Evolutionary conservation across 495 filamentous ascomycete species (phyloP).

Genomic region (Coniosporium apollinis): DNA sequence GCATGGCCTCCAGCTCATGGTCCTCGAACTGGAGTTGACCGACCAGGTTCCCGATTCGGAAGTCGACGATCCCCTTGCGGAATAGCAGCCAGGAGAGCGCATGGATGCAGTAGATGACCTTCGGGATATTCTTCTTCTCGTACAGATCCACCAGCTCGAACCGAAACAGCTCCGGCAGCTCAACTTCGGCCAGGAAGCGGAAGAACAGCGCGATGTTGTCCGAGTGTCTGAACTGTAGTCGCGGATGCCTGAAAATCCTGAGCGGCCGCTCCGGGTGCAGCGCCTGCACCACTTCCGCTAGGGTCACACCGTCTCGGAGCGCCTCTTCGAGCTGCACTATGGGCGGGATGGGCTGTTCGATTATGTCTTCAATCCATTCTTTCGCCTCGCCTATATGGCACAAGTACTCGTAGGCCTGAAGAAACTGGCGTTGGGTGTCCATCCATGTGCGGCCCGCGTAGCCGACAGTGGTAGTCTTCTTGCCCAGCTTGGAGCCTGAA

Average conservation of each 20-base stretch:
- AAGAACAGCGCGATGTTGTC: constrained; percentile 96
- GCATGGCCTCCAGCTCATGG: constrained; percentile 89
- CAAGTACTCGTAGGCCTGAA: constrained; percentile 96
- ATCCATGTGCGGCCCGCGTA: constrained; percentile 93
- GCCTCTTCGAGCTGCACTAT: constrained; percentile 96
- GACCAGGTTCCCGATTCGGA: constrained; percentile 95
- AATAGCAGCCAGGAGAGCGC: constrained; percentile 90
- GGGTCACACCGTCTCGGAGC: constrained; percentile 78
- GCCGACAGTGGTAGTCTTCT: constrained; percentile 33
- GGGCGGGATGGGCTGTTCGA: constrained; percentile 73
- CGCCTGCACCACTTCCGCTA: constrained; percentile 90
- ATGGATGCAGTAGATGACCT: constrained; percentile 98
- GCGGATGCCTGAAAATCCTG: constrained; percentile 69
- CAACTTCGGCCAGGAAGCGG: constrained; percentile 78
- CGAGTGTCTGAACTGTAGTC: constrained; percentile 86
- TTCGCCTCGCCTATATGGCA: constrained; percentile 99
- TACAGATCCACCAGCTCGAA: constrained; percentile 97
- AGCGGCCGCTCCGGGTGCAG: constrained; percentile 57
- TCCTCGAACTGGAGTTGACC: constrained; percentile 95
- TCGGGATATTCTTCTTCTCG: constrained; percentile 99
- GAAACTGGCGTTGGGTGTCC: constrained; percentile 91
- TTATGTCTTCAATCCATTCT: constrained; percentile 96
- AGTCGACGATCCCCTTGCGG: constrained; percentile 83
- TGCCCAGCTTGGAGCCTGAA: constrained; percentile 38
- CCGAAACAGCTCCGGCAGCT: constrained; percentile 91